Conservation (phyloP, 129 eudicot species). For the Arctium lappa region DNA sequence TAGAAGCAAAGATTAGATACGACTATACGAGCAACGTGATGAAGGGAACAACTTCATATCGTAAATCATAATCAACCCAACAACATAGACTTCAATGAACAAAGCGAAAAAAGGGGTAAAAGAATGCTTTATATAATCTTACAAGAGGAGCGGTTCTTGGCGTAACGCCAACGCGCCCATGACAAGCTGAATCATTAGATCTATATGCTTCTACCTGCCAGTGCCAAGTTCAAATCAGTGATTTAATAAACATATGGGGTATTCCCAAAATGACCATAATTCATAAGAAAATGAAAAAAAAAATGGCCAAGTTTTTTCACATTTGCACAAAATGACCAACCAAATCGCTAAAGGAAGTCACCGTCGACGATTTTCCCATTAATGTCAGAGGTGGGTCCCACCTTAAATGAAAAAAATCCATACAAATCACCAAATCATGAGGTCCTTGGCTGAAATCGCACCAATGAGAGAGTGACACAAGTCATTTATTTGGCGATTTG, state of each 20-base stretch:
- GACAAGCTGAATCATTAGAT: constrained; percentile 96
- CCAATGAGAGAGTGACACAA: background rate
- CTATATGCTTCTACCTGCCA: constrained; percentile 98
- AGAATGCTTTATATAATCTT: constrained; percentile 22
- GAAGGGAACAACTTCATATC: background rate
- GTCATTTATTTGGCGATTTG: background rate
- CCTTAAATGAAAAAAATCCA: background rate
- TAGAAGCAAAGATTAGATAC: background rate
- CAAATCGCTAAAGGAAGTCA: too few species aligned
- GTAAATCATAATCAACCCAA: constrained; percentile 6
- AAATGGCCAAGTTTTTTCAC: too few species aligned
- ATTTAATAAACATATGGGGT: background rate
- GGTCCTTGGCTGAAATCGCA: background rate
- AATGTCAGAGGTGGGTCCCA: background rate
- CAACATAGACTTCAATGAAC: background rate
- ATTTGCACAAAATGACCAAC: background rate
- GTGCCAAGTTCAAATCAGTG: background rate
- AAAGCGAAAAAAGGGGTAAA: background rate
- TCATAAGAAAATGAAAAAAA: background rate
- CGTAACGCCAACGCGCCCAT: constrained; percentile 90
- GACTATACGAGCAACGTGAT: background rate
- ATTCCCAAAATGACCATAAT: background rate
- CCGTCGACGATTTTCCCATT: too few species aligned
- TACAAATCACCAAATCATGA: background rate
- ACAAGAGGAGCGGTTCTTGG: constrained; percentile 96